Conservation (phyloP, 129 eudicot species). For the Flaveria robusta region DNA sequence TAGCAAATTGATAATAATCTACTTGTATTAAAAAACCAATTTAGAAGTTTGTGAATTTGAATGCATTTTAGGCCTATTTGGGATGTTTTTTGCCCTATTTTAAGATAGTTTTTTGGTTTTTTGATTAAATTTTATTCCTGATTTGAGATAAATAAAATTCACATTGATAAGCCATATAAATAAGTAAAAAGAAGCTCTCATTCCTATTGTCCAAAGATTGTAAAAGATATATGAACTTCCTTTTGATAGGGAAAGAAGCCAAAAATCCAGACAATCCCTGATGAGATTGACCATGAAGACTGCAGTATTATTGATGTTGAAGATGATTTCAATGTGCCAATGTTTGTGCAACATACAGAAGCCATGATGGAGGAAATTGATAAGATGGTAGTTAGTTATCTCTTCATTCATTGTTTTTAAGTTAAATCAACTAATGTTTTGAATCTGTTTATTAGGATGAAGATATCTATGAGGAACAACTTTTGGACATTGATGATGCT, state of each 20-base stretch:
- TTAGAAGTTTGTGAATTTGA: neutral
- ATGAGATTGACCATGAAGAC: conserved; percentile 40
- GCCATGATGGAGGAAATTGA: conserved; percentile 83
- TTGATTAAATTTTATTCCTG: neutral
- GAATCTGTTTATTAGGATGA: conserved; percentile 54
- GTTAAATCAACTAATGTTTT: neutral
- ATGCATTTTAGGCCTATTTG: neutral
- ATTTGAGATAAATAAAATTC: neutral
- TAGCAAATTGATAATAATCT: neutral
- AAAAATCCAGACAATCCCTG: conserved; percentile 27
- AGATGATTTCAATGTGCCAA: conserved; percentile 59
- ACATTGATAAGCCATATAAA: neutral
- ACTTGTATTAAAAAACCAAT: neutral
- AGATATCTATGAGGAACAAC: conserved; percentile 54
- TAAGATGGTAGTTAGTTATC: conserved; percentile 51
- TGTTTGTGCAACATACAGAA: conserved; percentile 88
- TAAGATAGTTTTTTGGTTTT: neutral
- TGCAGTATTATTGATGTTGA: conserved; percentile 54
- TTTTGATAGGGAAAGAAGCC: conserved; percentile 47
- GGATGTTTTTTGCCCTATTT: neutral
- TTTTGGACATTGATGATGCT: conserved; percentile 56
- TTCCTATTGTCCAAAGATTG: neutral
- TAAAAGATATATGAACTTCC: conserved; percentile 1
- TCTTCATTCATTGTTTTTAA: neutral
- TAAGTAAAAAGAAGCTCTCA: neutral